Percentiles rank a stretch among this genome's conserved stretches.
Evolutionary conservation across 225 moss, liverwort and hornwort genomes (phyloP).

Genomic region (Physcomitrium patens): DNA sequence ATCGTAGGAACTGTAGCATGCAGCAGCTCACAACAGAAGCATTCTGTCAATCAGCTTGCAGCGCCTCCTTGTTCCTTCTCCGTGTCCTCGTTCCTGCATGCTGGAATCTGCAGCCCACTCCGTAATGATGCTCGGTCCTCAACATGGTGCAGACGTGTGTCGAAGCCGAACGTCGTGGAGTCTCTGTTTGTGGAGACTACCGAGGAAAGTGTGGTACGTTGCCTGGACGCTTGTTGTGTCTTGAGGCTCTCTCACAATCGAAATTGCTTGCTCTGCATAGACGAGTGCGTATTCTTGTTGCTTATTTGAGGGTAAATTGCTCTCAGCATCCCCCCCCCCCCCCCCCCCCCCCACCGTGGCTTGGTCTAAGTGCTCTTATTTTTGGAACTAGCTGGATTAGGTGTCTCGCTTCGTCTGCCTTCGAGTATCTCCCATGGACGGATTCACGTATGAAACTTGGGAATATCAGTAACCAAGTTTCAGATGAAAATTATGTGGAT

Average conservation of each 20-base stretch:
- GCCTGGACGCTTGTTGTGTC: not conserved
- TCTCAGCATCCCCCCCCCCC: not conserved
- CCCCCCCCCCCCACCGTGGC: not conserved
- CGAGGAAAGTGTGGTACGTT: constrained; percentile 54
- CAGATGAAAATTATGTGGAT: not conserved
- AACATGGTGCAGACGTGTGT: constrained; percentile 20
- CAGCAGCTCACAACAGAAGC: constrained; percentile 21
- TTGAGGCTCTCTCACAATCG: not conserved
- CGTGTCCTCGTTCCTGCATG: constrained; percentile 36
- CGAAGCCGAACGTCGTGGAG: constrained; percentile 43
- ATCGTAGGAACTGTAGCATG: not conserved
- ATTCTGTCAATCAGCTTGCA: constrained; percentile 33
- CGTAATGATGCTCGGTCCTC: constrained; percentile 9
- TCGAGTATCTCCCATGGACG: not conserved
- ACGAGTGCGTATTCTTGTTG: not conserved
- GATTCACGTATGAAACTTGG: not conserved
- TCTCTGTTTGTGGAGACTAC: constrained; percentile 53
- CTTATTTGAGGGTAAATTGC: not conserved
- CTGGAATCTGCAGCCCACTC: constrained; percentile 43
- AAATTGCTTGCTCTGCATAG: not conserved
- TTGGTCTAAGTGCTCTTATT: not conserved
- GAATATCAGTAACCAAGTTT: not conserved
- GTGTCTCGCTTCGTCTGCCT: constrained; percentile 4
- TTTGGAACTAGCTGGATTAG: not conserved
- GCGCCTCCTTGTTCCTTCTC: constrained; percentile 49